Percentiles rank a stretch among this genome's conserved stretches.
Evolutionary conservation across 208 protist genomes (phyloP).

Genomic region (Trypanosoma mega): DNA sequence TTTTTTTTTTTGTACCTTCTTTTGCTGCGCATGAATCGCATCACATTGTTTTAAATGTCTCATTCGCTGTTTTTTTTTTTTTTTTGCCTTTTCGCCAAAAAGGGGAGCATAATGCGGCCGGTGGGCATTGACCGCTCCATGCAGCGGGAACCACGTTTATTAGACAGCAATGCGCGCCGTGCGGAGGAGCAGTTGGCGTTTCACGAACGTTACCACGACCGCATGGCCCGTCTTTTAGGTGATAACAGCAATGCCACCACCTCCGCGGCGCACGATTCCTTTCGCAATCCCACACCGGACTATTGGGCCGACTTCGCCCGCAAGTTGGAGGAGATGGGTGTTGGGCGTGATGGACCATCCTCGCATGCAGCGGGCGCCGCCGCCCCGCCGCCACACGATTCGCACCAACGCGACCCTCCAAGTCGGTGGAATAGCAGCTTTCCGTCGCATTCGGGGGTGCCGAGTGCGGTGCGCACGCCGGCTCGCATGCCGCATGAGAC

Average conservation of each 20-base stretch:
- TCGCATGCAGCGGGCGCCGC: not conserved
- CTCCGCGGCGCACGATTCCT: not conserved
- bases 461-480: not conserved
- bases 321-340: constrained; percentile 17
- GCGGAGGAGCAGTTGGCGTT: constrained; percentile 37
- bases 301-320: constrained; percentile 22
- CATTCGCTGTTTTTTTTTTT: not conserved
- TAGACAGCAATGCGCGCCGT: constrained; percentile 12
- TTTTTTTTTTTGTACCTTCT: constrained; percentile 18
- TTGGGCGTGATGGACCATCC: not conserved
- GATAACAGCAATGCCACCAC: constrained; percentile 13
- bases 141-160: constrained; percentile 11
- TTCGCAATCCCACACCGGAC: constrained; percentile 2
- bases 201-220: constrained; percentile 49
- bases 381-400: not conserved
- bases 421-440: constrained; percentile 4
- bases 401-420: not conserved
- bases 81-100: not conserved
- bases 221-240: constrained; percentile 33
- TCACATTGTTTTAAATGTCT: constrained; percentile 3
- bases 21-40: constrained; percentile 5
- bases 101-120: constrained; percentile 1
- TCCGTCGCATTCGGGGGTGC: constrained; percentile 11
- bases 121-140: constrained; percentile 6
- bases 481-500: constrained; percentile 11